phyloP scores from a whole-genome alignment of 78 protist species.

The Trichosphaerium sp. region DNA sequence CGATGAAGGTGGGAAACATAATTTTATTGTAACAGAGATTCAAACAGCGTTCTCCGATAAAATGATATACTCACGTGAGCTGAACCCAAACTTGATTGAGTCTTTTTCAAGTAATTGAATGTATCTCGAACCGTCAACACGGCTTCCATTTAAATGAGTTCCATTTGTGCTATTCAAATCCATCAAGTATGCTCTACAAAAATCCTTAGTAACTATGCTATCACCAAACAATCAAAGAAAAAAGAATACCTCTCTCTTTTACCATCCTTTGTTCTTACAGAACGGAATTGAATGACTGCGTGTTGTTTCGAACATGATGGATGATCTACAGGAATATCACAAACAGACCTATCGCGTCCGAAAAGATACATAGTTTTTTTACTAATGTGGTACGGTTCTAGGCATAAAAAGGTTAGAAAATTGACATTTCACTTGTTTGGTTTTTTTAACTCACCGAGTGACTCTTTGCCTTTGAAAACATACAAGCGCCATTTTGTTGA shows the following conservation, averaged over 20 bases:
- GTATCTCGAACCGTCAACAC: slow-evolving; percentile 41
- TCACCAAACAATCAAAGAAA: background rate
- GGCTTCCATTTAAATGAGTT: slow-evolving; percentile 50
- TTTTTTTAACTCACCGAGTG: slow-evolving; percentile 9
- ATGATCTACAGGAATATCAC: slow-evolving; percentile 80
- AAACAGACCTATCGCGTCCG: slow-evolving; percentile 58
- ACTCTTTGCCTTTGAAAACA: slow-evolving; percentile 53
- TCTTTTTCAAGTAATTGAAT: slow-evolving; percentile 54
- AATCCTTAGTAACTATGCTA: too few relatives aligned
- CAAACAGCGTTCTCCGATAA: slow-evolving; percentile 32
- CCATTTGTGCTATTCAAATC: slow-evolving; percentile 80
- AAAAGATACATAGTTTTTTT: slow-evolving; percentile 38
- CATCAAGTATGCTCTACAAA: slow-evolving; percentile 58
- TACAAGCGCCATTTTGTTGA: slow-evolving; percentile 54
- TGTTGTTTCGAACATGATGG: slow-evolving; percentile 82
- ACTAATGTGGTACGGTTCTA: slow-evolving; percentile 24
- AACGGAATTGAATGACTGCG: slow-evolving; percentile 65
- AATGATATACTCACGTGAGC: slow-evolving; percentile 68
- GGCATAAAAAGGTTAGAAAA: background rate
- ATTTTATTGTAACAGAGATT: too few relatives aligned
- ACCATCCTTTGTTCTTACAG: background rate
- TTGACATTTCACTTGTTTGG: background rate
- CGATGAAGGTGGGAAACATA: too few relatives aligned
- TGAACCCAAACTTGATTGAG: slow-evolving; percentile 53
- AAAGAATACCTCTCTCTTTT: too few relatives aligned